Evolutionary conservation across 331 rosid genomes (phyloP).

Genomic region (Spiraea crenata): DNA sequence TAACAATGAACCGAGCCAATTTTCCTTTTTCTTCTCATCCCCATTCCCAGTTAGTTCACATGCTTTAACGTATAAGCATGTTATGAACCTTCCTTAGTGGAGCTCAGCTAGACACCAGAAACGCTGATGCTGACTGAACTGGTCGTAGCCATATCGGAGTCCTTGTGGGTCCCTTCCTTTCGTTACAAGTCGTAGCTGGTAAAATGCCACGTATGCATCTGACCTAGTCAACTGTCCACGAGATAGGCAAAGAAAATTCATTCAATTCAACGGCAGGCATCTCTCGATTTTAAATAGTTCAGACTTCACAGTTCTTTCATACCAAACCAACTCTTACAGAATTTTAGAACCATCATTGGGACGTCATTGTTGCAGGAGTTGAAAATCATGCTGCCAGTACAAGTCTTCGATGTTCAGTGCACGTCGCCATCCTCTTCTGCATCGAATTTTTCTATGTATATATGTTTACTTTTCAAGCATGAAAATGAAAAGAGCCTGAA

Average conservation of each 20-base stretch:
- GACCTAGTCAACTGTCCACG: constrained; percentile 29
- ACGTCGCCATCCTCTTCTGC: constrained; percentile 28
- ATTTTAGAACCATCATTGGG: too few relatives aligned
- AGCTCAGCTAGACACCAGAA: background rate
- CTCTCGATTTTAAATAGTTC: background rate
- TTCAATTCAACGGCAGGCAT: background rate
- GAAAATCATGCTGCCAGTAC: background rate
- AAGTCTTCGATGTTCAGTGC: constrained; percentile 8
- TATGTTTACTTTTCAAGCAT: background rate
- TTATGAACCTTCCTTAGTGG: background rate
- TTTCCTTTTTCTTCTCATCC: too few relatives aligned
- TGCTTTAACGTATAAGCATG: too few relatives aligned
- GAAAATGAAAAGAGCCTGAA: background rate
- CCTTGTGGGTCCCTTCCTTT: background rate
- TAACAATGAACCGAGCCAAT: too few relatives aligned
- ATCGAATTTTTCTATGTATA: background rate
- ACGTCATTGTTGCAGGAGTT: too few relatives aligned
- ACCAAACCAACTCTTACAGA: background rate
- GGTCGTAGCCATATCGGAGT: background rate
- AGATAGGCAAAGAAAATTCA: background rate
- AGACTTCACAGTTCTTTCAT: background rate
- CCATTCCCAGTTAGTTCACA: too few relatives aligned
- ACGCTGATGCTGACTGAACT: background rate
- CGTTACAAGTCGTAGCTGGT: background rate
- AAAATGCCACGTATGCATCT: background rate